Conservation (phyloP, 73 alveolate genomes). For the Diophrys appendiculata region DNA sequence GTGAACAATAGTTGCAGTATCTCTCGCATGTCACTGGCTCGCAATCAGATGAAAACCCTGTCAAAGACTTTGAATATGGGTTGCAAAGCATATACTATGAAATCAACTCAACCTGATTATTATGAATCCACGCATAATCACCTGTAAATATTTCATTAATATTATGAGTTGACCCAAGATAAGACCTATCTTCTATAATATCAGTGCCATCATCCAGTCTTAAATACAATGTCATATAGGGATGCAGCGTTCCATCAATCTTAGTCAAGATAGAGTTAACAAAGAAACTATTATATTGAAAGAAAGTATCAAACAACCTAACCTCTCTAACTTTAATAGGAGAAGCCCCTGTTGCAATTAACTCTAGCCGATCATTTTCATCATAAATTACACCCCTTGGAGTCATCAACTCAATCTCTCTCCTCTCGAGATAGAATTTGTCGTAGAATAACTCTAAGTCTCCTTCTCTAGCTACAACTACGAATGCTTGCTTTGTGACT, state of each 20-base stretch:
- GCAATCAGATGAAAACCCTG: background rate
- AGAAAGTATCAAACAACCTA: background rate
- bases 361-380: background rate
- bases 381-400: background rate
- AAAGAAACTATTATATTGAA: background rate
- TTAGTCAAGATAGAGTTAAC: background rate
- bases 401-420: background rate
- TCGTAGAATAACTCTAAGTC: background rate
- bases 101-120: no score
- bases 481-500: background rate
- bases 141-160: background rate
- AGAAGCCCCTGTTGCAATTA: background rate
- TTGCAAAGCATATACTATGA: background rate
- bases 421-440: background rate
- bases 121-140: background rate
- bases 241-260: background rate
- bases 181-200: background rate
- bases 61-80: background rate
- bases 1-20: background rate
- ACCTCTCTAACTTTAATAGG: background rate
- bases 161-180: background rate
- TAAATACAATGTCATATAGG: background rate
- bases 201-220: background rate
- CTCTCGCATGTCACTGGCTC: background rate
- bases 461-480: background rate